phyloP scores from a whole-genome alignment of 495 filamentous ascomycete species.

The Daldinia caldariorum region DNA sequence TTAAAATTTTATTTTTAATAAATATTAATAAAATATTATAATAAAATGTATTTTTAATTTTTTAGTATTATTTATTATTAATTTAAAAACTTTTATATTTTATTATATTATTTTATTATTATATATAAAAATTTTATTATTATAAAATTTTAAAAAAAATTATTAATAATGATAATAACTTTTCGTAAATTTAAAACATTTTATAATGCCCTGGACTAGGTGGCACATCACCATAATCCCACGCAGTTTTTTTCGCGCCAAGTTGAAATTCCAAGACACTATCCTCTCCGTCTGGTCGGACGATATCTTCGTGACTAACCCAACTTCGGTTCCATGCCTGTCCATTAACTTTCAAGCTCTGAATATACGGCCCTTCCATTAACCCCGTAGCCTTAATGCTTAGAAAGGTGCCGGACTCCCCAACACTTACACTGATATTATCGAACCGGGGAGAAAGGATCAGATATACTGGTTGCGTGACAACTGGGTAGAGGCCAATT shows the following conservation, averaged over 20 bases:
- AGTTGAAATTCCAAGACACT: conserved; percentile 65
- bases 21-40: too few relatives aligned
- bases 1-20: too few relatives aligned
- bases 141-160: too few relatives aligned
- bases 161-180: too few relatives aligned
- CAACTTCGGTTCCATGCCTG: conserved; percentile 63
- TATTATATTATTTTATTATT: too few relatives aligned
- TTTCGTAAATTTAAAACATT: too few relatives aligned
- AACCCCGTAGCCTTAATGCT: conserved; percentile 54
- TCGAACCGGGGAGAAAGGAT: conserved; percentile 68
- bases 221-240: conserved; percentile 67
- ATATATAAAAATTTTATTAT: too few relatives aligned
- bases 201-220: conserved; percentile 52
- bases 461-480: conserved; percentile 68
- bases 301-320: conserved; percentile 70
- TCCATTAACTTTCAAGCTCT: conserved; percentile 60
- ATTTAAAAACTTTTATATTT: too few relatives aligned
- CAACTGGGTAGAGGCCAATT: conserved; percentile 71
- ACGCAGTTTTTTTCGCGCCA: conserved; percentile 58
- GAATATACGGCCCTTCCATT: conserved; percentile 62
- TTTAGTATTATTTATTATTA: too few relatives aligned
- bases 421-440: conserved; percentile 63
- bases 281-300: conserved; percentile 62
- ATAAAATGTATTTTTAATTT: too few relatives aligned
- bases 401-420: conserved; percentile 60